These are phyloP conservation scores for Trichoderma brevicompactum DNA, from an alignment of 2,329 filamentous ascomycete species.

Conservation along the genomic window DNA sequence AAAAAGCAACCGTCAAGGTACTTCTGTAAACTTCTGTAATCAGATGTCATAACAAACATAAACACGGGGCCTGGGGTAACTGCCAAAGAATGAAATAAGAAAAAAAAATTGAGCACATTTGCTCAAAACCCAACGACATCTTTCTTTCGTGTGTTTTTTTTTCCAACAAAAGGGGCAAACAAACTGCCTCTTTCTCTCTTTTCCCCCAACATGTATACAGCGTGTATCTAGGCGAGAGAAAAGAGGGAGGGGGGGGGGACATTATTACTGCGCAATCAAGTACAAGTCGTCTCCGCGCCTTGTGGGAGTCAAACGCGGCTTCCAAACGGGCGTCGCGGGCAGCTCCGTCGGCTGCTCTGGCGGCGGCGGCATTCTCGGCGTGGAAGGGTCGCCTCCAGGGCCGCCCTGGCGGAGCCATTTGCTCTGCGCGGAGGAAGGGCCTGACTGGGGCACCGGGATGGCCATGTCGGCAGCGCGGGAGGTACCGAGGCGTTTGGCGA, in stretches of 20 bases:
- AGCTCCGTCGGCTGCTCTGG: constrained; percentile 19
- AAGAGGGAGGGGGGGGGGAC: background rate
- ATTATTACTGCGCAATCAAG: constrained; percentile 54
- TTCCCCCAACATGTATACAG: background rate
- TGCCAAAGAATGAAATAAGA: background rate
- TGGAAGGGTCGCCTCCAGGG: background rate
- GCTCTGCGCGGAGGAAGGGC: constrained; percentile 33
- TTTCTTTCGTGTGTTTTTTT: background rate
- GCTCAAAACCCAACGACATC: background rate
- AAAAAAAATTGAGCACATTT: background rate
- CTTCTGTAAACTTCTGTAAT: background rate
- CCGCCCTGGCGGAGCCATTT: constrained; percentile 22
- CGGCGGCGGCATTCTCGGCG: constrained; percentile 16
- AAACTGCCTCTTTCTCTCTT: background rate
- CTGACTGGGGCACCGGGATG: constrained; percentile 37
- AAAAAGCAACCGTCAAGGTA: background rate
- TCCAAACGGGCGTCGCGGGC: constrained; percentile 38
- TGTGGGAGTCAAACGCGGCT: constrained; percentile 69
- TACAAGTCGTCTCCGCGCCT: constrained; percentile 68
- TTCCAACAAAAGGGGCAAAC: too few species aligned
- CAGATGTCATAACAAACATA: constrained; percentile 7
- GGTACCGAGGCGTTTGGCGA: constrained; percentile 57
- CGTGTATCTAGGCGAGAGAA: background rate
- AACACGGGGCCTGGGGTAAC: background rate
- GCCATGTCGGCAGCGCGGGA: constrained; percentile 55